Evolutionary conservation across 208 protist species (phyloP).

Genomic region (Trichomonas vaginalis): DNA sequence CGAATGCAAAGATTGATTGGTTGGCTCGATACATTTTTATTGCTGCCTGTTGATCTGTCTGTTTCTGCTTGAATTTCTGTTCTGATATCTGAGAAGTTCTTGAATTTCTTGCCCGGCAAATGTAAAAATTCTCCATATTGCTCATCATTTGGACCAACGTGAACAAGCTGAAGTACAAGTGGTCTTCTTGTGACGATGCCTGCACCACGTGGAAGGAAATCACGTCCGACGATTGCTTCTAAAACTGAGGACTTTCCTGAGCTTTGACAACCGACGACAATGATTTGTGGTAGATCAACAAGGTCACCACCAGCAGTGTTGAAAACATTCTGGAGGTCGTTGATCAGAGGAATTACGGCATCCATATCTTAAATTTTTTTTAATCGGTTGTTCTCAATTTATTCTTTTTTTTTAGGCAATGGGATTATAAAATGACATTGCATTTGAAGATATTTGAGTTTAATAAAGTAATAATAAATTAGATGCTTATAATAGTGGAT

Average conservation of each 20-base stretch:
- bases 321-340: constrained; percentile 38
- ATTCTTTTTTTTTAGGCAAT: no score
- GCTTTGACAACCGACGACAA: constrained; percentile 34
- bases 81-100: constrained; percentile 74
- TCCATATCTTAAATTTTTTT: neutral
- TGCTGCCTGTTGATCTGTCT: constrained; percentile 41
- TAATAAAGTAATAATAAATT: no score
- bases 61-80: constrained; percentile 77
- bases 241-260: constrained; percentile 62
- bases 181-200: constrained; percentile 96
- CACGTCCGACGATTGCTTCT: constrained; percentile 89
- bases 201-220: constrained; percentile 91
- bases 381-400: no score
- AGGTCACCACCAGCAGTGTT: constrained; percentile 17
- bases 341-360: constrained; percentile 31
- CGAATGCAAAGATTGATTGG: constrained; percentile 15
- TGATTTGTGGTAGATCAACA: constrained; percentile 35
- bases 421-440: no score
- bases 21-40: neutral
- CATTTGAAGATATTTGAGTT: no score
- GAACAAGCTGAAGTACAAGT: constrained; percentile 85
- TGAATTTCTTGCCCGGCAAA: constrained; percentile 62
- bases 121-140: constrained; percentile 64
- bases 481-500: no score
- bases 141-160: neutral